Evolutionary conservation across 495 filamentous ascomycete species (phyloP), one percentile per base, ranked within the genome.

Genomic region (Daldinia loculata): DNA sequence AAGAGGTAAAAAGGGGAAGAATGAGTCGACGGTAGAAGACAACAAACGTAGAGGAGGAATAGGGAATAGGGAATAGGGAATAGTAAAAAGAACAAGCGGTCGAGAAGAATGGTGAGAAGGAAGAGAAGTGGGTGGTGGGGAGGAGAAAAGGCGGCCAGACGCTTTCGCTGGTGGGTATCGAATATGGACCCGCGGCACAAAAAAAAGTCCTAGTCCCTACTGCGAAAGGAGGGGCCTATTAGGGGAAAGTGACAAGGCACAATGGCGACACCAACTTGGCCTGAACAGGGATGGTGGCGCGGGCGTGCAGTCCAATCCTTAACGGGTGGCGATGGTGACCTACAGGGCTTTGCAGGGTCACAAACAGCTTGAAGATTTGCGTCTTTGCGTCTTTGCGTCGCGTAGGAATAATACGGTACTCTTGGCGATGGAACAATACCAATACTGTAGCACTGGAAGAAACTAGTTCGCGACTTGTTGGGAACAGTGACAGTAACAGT

Each of bases 111-210:
- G 59, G 56, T 26, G 55, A 72, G 56, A 56, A 65, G 50, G 59
- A 63, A 67, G 52, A 63, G 53, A 36, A 36, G 75, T 67, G 71
- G 77, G 71, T 68, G 75, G 73, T 70, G 75, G 70, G 69, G 69
- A 69, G 69, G 74, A 73, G 71, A 77, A 77, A 77, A 76, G 74
- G 56, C 63, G 60, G 73, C 65, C 65, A 57, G 57, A 66, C 55
- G 30, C 9, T 57, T 61, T 67, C 61, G 51, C 51, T 65, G 61
- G 72, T 74, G 72, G 75, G 67, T 73, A 36, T 62, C 39, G 45
- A 38, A 59, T 62, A 62, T 56, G 72, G 69, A 34, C 66, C 61
- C 52, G 59, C 70, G 71, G 67, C 55, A 76, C 62, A 69, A 67
- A 66, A 68, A 66, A 66, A 69, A 69, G 74, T 64, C 64, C 66